Evolutionary conservation across 2,329 filamentous ascomycete species (phyloP), one percentile per base, ranked within the genome.

Genomic region (Claviceps sp.): DNA sequence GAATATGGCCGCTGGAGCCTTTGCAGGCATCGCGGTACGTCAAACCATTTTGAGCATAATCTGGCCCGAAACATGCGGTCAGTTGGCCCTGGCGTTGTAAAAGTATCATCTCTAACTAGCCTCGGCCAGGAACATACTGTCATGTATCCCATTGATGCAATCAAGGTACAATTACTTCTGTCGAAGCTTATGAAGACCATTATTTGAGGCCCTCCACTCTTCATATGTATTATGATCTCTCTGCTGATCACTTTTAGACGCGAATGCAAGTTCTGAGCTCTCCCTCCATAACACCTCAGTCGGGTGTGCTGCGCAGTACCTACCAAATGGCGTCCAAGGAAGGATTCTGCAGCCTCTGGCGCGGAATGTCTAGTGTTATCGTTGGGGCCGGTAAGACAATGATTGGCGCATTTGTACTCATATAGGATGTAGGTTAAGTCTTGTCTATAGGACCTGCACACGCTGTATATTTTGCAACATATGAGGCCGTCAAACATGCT

Each of bases 71-170:
- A 17, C 19, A 19, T 40, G 40, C 19, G 47, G 52, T 44, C 38
- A 45, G 42, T 43, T n/a, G 22, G 34, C 52, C 24, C 22, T 52
- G 38, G 40, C 38, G 11, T 19, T 22, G 10, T 24, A 13, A 13
- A 16, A 7, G 22, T 34, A 41, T 17, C 40, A 16, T n/a, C 48
- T 37, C 37, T 46, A 47, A 54, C 48, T 55, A 55, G 58, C 58
- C 60, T 26, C 26, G 22, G 55, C 50, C 60, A 96, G 90, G 91
- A 97, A 73, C 91, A 97, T 70, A 94, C 91, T 54, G 90, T 95
- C 63, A 97, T 98, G 93, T 98, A 98, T 67, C 93, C 93, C 19
- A 87, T 98, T 65, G 93, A 98, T 73, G 82, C 95, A 60, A 86
- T 98, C 66, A 98, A 98, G 85, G 93, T 96, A 60, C 58, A 67